Percentiles rank a stretch among this genome's conserved stretches.
These are phyloP conservation scores for Hypoxylon sp. DNA, from an alignment of 2,329 filamentous ascomycete genomes.

Conservation along the genomic window DNA sequence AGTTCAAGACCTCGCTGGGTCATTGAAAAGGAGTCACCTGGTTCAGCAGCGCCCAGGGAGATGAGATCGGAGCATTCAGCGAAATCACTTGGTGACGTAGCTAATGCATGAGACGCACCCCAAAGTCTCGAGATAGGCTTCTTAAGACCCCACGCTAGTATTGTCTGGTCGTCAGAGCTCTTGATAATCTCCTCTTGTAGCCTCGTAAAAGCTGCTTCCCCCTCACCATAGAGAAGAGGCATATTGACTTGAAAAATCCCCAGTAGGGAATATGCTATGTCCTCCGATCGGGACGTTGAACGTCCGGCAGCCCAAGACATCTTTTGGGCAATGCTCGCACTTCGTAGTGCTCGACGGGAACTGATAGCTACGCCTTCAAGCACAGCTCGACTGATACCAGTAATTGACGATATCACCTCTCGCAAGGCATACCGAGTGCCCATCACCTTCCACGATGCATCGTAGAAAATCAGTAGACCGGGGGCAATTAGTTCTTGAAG, in stretches of 20 bases:
- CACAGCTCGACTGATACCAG: background rate
- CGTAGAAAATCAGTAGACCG: slow-evolving; percentile 2
- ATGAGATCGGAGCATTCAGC: slow-evolving; percentile 14
- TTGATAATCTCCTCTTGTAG: slow-evolving; percentile 22
- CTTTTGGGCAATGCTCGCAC: background rate
- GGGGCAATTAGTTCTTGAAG: slow-evolving; percentile 16
- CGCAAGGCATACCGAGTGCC: background rate
- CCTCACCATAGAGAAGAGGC: slow-evolving; percentile 21
- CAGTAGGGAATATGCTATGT: slow-evolving; percentile 12
- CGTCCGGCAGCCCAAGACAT: slow-evolving; percentile 19
- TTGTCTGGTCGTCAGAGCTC: slow-evolving; percentile 21
- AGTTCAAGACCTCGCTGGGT: slow-evolving; percentile 15
- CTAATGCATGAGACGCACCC: slow-evolving; percentile 16
- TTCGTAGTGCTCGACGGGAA: background rate
- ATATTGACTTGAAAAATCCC: slow-evolving; percentile 17
- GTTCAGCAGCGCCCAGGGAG: slow-evolving; percentile 4
- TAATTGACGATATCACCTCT: background rate
- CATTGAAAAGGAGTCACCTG: slow-evolving; percentile 20
- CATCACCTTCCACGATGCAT: background rate
- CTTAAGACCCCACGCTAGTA: slow-evolving; percentile 9
- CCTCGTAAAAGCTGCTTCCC: background rate
- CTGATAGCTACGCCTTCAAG: background rate
- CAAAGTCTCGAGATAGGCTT: slow-evolving; percentile 1
- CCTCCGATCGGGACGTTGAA: slow-evolving; percentile 8
- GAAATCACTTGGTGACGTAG: slow-evolving; percentile 19